phyloP scores from a whole-genome alignment of 768 basidiomycete genomes.

The Cantharellus anzutake region DNA sequence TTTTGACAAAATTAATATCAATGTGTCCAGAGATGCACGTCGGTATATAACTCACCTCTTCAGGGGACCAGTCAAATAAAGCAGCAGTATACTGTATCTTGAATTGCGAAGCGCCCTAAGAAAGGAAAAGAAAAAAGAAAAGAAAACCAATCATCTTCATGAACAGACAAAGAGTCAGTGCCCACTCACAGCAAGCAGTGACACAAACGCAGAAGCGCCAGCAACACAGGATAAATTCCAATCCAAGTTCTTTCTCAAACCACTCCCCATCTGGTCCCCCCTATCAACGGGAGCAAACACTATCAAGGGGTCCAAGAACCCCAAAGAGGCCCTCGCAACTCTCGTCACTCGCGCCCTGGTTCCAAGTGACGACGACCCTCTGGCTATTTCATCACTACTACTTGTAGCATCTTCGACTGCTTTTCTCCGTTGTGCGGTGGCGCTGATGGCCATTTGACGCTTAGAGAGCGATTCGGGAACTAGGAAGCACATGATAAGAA shows the following conservation, averaged over 20 bases:
- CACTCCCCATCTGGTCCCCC: too few species aligned
- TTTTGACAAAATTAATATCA: neutral
- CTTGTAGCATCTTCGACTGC: neutral
- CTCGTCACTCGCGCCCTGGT: neutral
- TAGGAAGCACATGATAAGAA: neutral
- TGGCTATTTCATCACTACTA: neutral
- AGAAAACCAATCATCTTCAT: too few species aligned
- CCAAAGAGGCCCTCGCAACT: too few species aligned
- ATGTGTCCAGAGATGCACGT: neutral
- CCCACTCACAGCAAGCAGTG: neutral
- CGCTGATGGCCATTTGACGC: neutral
- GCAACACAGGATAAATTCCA: neutral
- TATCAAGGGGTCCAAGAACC: too few species aligned
- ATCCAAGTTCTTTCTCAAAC: neutral
- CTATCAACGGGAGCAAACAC: too few species aligned
- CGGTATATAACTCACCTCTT: neutral
- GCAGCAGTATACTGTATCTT: neutral
- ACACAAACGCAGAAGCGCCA: neutral
- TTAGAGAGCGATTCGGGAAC: neutral
- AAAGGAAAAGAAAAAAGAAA: too few species aligned
- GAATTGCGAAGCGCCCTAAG: neutral
- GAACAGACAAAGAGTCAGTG: too few species aligned
- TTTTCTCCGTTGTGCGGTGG: neutral
- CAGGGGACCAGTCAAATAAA: neutral
- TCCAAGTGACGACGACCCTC: neutral